Evolutionary conservation across 805 yeast genomes (phyloP).

Genomic region (Yamadazyma philogaea): DNA sequence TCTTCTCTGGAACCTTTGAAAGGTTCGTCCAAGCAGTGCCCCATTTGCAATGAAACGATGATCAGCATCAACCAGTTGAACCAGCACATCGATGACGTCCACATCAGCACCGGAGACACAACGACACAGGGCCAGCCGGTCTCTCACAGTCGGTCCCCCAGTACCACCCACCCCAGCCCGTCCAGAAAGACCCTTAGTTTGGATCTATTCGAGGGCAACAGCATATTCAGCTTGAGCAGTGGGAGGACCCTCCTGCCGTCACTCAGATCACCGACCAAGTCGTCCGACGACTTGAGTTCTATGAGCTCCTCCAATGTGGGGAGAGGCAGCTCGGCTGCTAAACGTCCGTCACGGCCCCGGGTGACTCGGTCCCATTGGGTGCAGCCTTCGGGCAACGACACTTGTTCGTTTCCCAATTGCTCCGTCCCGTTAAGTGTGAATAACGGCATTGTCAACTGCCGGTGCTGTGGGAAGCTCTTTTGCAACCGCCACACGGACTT

Average conservation of each 20-base stretch:
- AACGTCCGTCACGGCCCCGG: slow-evolving; percentile 8
- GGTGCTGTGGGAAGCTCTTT: slow-evolving; percentile 70
- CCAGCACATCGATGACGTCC: slow-evolving; percentile 69
- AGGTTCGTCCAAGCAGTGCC: slow-evolving; percentile 42
- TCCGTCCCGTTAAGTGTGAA: slow-evolving; percentile 42
- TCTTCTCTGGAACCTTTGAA: background rate
- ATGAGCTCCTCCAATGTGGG: background rate
- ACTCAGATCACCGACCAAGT: slow-evolving; percentile 1
- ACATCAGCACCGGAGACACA: slow-evolving; percentile 27
- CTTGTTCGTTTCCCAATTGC: slow-evolving; percentile 34
- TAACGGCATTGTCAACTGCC: slow-evolving; percentile 64
- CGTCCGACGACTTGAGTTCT: background rate
- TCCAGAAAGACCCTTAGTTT: slow-evolving; percentile 38
- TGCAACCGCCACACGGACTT: slow-evolving; percentile 64
- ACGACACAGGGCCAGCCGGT: slow-evolving; percentile 7
- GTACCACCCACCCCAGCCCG: background rate
- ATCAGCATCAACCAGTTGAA: slow-evolving; percentile 54
- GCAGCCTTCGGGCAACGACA: slow-evolving; percentile 37
- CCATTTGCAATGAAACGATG: slow-evolving; percentile 66
- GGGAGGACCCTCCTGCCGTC: background rate
- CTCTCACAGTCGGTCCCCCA: too few relatives aligned
- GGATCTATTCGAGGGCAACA: slow-evolving; percentile 48
- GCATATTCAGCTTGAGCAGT: slow-evolving; percentile 30
- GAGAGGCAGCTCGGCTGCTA: background rate
- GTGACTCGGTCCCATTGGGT: slow-evolving; percentile 59